Evolutionary conservation across 352 stramenopile genomes (phyloP), one percentile per base, ranked within the genome.

Genomic region (Pythium pectinolyticum): DNA sequence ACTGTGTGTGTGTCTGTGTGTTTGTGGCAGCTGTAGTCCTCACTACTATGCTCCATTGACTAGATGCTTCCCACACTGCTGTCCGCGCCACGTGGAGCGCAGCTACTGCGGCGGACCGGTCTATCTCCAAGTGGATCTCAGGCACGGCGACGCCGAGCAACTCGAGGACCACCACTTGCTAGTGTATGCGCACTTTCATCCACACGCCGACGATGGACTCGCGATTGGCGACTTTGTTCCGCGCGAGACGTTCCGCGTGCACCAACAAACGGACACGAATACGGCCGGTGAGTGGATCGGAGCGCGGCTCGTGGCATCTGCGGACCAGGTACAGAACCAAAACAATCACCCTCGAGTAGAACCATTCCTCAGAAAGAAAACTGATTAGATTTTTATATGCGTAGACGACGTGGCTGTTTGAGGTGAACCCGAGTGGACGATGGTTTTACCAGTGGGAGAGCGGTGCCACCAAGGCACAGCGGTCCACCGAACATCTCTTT

Each of bases 361-460:
- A n/a, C n/a, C n/a, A n/a, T n/a, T n/a, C n/a, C n/a, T n/a, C n/a
- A n/a, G n/a, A n/a, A n/a, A n/a, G n/a, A n/a, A n/a, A n/a, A n/a
- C n/a, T n/a, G n/a, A n/a, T 41, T n/a, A n/a, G n/a, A n/a, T n/a
- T n/a, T n/a, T n/a, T n/a, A n/a, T n/a, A n/a, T n/a, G n/a, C n/a
- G 39, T 45, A 45, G 39, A 49, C 56, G 5, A 52, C 57, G 47
- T 51, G 41, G 28, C 20, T 37, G 25, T 87, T 86, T 56, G 64
- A 81, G 63, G 70, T 89, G 55, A 89, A 86, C 43, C 41, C 68
- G 0, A 67, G 66, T 17, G 77, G 72, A 12, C 66, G 77, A 14
- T 90, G 81, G 81, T 90, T 84, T 52, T 90, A 90, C 66, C 66
- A 81, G 20, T 90, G 81, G 78, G 78, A 86, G 37, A 87, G 77